Evolutionary conservation across 2,329 filamentous ascomycete species (phyloP), one percentile per base, ranked within the genome.

Genomic region (Beauveria pseudobassiana): DNA sequence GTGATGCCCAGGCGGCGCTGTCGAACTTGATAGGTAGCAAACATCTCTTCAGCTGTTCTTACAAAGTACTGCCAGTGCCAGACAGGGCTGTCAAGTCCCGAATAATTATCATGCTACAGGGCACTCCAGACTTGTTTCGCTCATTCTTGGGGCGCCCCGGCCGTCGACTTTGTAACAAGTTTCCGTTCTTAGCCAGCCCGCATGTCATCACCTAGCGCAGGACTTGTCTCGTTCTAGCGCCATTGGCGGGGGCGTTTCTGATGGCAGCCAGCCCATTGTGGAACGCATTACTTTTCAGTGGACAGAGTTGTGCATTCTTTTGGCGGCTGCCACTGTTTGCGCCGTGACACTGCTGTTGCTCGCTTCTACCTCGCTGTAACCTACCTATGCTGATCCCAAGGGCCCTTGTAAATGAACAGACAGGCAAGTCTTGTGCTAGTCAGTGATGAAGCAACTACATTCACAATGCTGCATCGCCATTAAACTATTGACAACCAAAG

Each of bases 171-270:
- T 43, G 34, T 43, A 26, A 51, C 45, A 42, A 18, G 18, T 30
- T 42, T 22, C n/a, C 18, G 3, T 30, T n/a, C 30, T 45, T n/a
- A 56, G 28, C 12, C 49, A 28, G 40, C 49, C 42, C 45, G 20
- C 40, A 54, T 61, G 50, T 40, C 49, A 61, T 54, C 58, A 40
- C 43, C 42, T 61, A 54, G 42, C 48, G 42, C 26, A 24, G 22
- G 34, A 38, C 51, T 48, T 51, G 46, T 60, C 58, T 61, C 50
- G 58, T 48, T 61, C 58, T 54, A 54, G 50, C 58, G 58, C 42
- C 2, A 52, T 53, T 38, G 43, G 34, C 30, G 49, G n/a, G 50
- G 50, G 34, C 34, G 30, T 34, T 34, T 34, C 30, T 34, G 30
- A 34, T 34, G 30, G 30, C 30, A 34, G 34, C 34, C 14, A 38